Conservation (phyloP, 148 eudicot genomes). For the Vaccinium vitisidaea region DNA sequence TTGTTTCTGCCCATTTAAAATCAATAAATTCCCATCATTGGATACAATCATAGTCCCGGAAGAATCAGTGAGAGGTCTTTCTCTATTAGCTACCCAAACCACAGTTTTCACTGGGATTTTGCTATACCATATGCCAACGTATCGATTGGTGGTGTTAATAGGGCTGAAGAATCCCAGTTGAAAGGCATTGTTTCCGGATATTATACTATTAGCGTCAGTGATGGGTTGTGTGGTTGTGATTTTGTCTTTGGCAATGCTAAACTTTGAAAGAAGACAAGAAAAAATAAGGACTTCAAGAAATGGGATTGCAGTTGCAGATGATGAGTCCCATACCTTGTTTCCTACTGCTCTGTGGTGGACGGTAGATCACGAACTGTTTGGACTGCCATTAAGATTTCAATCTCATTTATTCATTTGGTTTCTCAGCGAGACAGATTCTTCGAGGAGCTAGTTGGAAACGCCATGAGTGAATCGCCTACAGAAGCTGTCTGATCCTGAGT, state of each 20-base stretch:
- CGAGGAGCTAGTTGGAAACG: too few species aligned
- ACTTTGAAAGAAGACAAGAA: background rate
- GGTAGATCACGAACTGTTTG: background rate
- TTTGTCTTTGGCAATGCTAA: conserved; percentile 19
- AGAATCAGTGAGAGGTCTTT: conserved; percentile 41
- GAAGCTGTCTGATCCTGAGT: background rate
- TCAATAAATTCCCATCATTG: conserved; percentile 36
- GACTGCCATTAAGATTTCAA: background rate
- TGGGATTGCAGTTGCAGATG: background rate
- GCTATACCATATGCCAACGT: conserved; percentile 45
- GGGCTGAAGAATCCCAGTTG: conserved; percentile 44
- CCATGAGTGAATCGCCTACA: background rate
- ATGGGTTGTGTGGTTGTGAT: conserved; percentile 22
- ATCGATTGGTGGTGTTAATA: conserved; percentile 29
- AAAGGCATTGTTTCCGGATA: conserved; percentile 31
- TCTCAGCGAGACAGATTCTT: background rate
- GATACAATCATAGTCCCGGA: conserved; percentile 33
- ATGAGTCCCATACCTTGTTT: background rate
- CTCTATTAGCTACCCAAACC: conserved; percentile 46
- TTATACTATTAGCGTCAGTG: conserved; percentile 28
- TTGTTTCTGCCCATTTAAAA: conserved; percentile 26
- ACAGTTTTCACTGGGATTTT: conserved; percentile 16
- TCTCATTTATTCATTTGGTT: too few species aligned
- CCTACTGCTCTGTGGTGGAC: background rate
- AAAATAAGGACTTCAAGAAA: background rate